Base-by-base conservation (phyloP, 2,329 filamentous ascomycete species). In the Ascochyta rabiei region DNA sequence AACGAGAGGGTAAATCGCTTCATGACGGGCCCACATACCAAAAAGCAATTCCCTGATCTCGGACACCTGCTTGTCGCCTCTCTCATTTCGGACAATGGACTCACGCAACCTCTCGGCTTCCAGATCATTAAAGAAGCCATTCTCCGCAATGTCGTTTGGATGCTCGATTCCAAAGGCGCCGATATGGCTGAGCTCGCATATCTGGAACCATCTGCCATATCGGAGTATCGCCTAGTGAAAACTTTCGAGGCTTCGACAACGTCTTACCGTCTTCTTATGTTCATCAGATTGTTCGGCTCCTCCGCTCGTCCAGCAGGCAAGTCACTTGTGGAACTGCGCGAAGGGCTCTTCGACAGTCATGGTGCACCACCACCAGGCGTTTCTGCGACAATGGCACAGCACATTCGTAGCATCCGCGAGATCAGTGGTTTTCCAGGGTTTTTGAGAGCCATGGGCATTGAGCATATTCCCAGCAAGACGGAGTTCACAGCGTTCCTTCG, bases 241-340 rank as follows among this genome's bases (percentile, higher is more conserved):
- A 82, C 79, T 0, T 83, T 81, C 61, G 64, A 75, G 13, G 80
- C 77, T 13, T 77, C 74, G 18, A 72, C 69, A 24, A 81, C 79
- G 1, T 81, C 79, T 0, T 83, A 83, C 62, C 76, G 79, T 2
- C 75, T 82, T 4, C 72, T 83, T 23, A 83, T 83, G 80, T 82
- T 84, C 68, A 76, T 78, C 9, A 79, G 80, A 51, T 71, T 83
- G 13, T 83, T 83, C 67, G 77, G 77, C 9, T 75, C 69, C 42
- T 77, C 75, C 0, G 79, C 77, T 3, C 75, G 80, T 2, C 73
- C 74, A 0, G 63, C 70, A 2, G 63, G 63, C 7, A 75, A 73
- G 28, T 60, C 75, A 1, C 69, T 82, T 4, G 43, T 41, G 3
- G 56, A 77, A 42, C 65, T 82, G 26, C 74, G 77, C 44, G 76